Percentiles rank a stretch among this genome's conserved stretches.
phyloP scores from a whole-genome alignment of 495 filamentous ascomycete genomes.

The Pyrenula massariospora region DNA sequence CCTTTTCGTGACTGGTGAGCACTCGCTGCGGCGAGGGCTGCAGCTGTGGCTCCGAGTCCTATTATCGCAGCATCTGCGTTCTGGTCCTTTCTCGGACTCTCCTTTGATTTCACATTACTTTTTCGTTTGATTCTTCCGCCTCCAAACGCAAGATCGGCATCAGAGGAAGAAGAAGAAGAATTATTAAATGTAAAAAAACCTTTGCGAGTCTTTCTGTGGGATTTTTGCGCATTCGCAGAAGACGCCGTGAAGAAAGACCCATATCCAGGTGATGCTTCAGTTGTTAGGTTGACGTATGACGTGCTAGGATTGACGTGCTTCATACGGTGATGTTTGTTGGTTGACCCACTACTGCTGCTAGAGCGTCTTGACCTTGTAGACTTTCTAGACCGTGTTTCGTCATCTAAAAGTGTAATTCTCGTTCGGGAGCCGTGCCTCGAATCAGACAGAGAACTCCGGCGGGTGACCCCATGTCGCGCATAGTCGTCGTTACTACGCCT shows the following conservation, averaged over 20 bases:
- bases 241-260: constrained; percentile 37
- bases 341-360: constrained; percentile 16
- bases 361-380: background rate
- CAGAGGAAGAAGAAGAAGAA: constrained; percentile 47
- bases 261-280: constrained; percentile 15
- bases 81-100: constrained; percentile 21
- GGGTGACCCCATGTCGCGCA: background rate
- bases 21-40: constrained; percentile 36
- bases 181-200: constrained; percentile 52
- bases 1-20: constrained; percentile 23
- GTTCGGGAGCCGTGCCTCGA: constrained; percentile 37
- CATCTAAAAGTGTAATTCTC: background rate
- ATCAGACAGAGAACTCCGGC: constrained; percentile 16
- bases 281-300: constrained; percentile 3
- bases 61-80: constrained; percentile 43
- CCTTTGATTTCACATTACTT: constrained; percentile 19
- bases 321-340: constrained; percentile 18
- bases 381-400: background rate
- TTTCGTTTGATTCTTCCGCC: constrained; percentile 21
- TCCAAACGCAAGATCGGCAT: constrained; percentile 40
- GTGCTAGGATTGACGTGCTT: constrained; percentile 17
- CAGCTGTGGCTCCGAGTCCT: constrained; percentile 45
- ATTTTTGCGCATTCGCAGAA: constrained; percentile 34
- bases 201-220: constrained; percentile 24
- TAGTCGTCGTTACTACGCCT: background rate